Percentiles rank a stretch among this genome's conserved stretches.
Conservation (phyloP, 23 red algal species). For the Gracilariopsis chorda region DNA sequence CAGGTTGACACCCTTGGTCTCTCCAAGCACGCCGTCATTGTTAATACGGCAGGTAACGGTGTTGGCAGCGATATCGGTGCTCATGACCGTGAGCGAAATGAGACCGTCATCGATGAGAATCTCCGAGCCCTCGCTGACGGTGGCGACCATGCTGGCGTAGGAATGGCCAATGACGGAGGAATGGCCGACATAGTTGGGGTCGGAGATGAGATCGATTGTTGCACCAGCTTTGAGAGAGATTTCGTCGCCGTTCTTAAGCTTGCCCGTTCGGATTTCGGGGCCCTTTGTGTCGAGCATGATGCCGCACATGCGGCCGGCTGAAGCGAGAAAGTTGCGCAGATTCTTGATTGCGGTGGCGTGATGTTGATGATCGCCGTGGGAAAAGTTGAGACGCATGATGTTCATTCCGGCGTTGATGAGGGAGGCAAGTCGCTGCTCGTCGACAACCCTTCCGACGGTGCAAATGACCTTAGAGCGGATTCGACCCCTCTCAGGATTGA, state of each 20-base stretch:
- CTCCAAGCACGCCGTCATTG: conserved; percentile 77
- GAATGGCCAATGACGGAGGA: conserved; percentile 56
- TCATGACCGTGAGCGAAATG: conserved; percentile 58
- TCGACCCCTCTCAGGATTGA: conserved; percentile 25
- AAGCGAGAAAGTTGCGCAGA: conserved; percentile 64
- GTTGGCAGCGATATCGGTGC: conserved; percentile 16
- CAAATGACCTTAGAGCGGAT: conserved; percentile 92
- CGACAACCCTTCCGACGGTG: conserved; percentile 81
- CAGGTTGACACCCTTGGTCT: conserved; percentile 89
- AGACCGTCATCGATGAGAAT: conserved; percentile 96
- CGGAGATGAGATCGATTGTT: conserved; percentile 45
- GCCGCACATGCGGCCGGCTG: conserved; percentile 63
- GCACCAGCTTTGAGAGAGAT: conserved; percentile 59
- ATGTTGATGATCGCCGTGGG: conserved; percentile 84
- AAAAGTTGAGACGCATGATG: conserved; percentile 93
- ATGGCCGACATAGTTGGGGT: conserved; percentile 45
- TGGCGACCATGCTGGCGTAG: conserved; percentile 43
- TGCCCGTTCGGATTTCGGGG: conserved; percentile 91
- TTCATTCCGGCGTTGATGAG: conserved; percentile 95
- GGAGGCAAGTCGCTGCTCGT: conserved; percentile 54
- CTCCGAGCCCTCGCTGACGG: conserved; percentile 61
- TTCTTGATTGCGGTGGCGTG: conserved; percentile 72
- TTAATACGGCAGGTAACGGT: conserved; percentile 78
- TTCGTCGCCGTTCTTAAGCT: conserved; percentile 57
- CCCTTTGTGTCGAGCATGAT: conserved; percentile 98